These are phyloP conservation scores for Aspergillus sp. DNA, from an alignment of 2,329 filamentous ascomycete genomes.

Conservation along the genomic window DNA sequence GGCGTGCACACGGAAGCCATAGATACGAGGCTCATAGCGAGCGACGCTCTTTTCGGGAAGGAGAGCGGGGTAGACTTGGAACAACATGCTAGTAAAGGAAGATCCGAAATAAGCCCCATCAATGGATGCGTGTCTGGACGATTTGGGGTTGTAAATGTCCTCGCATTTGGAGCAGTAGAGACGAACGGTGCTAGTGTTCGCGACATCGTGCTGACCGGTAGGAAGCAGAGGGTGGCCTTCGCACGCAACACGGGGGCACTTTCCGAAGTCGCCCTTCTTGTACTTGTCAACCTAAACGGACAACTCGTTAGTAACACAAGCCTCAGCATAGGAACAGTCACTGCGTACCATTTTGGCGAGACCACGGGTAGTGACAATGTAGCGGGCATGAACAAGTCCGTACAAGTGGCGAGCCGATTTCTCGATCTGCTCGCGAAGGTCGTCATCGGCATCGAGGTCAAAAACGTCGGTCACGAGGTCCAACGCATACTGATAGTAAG, in stretches of 20 bases:
- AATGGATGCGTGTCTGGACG: constrained; percentile 88
- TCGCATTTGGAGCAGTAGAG: constrained; percentile 97
- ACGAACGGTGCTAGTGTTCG: constrained; percentile 87
- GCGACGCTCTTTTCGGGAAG: constrained; percentile 82
- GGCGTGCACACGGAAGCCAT: constrained; percentile 94
- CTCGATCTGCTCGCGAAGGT: constrained; percentile 96
- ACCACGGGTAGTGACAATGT: constrained; percentile 93
- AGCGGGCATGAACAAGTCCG: constrained; percentile 91
- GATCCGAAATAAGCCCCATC: constrained; percentile 98
- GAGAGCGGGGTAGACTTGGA: constrained; percentile 93
- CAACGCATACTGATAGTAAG: constrained; percentile 98
- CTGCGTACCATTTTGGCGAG: constrained; percentile 86
- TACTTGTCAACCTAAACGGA: constrained; percentile 84
- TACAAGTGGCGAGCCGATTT: constrained; percentile 96
- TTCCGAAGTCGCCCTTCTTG: constrained; percentile 96
- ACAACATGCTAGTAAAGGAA: constrained; percentile 98
- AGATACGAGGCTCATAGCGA: constrained; percentile 85
- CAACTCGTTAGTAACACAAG: constrained; percentile 5
- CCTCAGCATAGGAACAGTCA: not conserved
- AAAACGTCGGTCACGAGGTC: constrained; percentile 98
- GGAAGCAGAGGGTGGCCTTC: constrained; percentile 89
- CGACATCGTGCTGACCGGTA: constrained; percentile 88
- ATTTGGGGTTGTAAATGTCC: constrained; percentile 98
- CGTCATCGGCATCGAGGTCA: constrained; percentile 96
- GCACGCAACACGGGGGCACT: constrained; percentile 95